Percentiles rank a stretch among this genome's conserved stretches.
phyloP scores from a whole-genome alignment of 352 stramenopile species.

The Phytophthora nicotianae region DNA sequence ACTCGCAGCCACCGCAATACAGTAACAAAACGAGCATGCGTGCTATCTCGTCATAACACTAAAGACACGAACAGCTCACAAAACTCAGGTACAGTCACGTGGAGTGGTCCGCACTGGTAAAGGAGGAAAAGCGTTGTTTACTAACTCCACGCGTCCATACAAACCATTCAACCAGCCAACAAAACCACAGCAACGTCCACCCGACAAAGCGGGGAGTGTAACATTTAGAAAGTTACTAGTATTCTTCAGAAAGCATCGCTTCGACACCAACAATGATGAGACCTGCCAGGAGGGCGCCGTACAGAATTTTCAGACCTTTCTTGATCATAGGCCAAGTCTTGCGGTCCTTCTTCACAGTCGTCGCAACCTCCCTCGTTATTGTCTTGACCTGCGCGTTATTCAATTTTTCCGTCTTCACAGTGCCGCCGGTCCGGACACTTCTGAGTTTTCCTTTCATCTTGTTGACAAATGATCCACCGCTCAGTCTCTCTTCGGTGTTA shows the following conservation, averaged over 20 bases:
- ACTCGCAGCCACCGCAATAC: too few relatives aligned
- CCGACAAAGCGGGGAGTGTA: neutral
- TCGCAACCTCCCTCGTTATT: conserved; percentile 1
- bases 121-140: neutral
- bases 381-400: conserved; percentile 6
- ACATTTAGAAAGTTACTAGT: neutral
- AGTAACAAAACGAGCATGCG: too few relatives aligned
- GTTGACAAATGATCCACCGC: neutral
- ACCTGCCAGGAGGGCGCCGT: conserved; percentile 5
- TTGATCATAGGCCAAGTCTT: conserved; percentile 10
- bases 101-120: neutral
- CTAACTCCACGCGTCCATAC: too few relatives aligned
- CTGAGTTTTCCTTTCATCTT: conserved; percentile 1
- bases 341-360: conserved; percentile 20
- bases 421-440: neutral
- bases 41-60: too few relatives aligned
- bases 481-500: conserved; percentile 1
- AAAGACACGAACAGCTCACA: too few relatives aligned
- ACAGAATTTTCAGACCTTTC: conserved; percentile 11
- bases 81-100: too few relatives aligned
- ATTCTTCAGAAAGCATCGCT: conserved; percentile 2
- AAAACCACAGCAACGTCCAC: neutral
- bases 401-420: conserved; percentile 1
- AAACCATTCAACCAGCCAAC: neutral
- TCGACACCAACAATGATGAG: conserved; percentile 13